Evolutionary conservation across 2,329 filamentous ascomycete species (phyloP), one percentile per base, ranked within the genome.

Genomic region (Aspergillus hortae): DNA sequence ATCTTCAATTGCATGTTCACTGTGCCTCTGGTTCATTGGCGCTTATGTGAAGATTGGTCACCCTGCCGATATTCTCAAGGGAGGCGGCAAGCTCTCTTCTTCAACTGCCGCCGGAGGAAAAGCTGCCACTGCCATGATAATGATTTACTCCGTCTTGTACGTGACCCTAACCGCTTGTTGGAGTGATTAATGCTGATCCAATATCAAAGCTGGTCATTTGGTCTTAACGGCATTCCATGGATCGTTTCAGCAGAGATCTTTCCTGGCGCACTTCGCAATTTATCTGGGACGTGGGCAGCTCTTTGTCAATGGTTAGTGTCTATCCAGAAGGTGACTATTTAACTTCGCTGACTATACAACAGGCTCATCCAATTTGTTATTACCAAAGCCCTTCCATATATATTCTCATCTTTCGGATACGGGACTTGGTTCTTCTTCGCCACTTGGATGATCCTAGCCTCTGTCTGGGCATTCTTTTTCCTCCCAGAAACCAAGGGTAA

Each of bases 211-310:
- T 74, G 70, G 71, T 68, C 64, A 7, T 70, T 73, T 38, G 70
- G 71, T 36, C 64, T 68, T 1, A 74, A 74, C 44, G 72, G 72
- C 2, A 55, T 74, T 0, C 72, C 71, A 0, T 75, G 72, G 71
- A 74, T 75, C 54, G 70, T 75, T n/a, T 71, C 68, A 1, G 65
- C 72, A 2, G 73, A 75, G 56, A 75, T 75, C 21, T 75, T 76
- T 56, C 72, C 73, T 0, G 63, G 64, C 4, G 67, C 66, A 1
- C 58, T 75, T 15, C 63, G 72, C 5, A 68, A 65, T 15, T 64
- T 75, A 42, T 71, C 68, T 1, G 70, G 71, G 12, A 67, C 71
- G 0, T 73, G 64, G 53, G 56, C 57, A 12, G 57, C 51, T 1
- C 43, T 60, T 14, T 47, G 49, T 14, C 51, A 55, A 30, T 58